These are phyloP conservation scores for Logfia minima DNA, from an alignment of 129 eudicot species.

Conservation along the genomic window DNA sequence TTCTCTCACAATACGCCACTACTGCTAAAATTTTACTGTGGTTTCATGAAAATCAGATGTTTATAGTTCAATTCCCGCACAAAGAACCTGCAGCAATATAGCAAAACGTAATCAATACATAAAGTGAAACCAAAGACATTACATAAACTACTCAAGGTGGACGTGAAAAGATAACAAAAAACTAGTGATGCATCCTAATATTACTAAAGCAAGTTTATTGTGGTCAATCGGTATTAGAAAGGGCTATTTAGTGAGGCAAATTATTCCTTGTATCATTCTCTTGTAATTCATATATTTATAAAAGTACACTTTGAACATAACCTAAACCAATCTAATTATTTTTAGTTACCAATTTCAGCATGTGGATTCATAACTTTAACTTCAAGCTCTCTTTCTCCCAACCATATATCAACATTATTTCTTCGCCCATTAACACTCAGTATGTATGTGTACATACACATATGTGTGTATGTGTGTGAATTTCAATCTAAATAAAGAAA, in stretches of 20 bases:
- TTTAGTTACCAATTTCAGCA: neutral
- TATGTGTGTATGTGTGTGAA: too few relatives aligned
- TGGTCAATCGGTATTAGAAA: too few relatives aligned
- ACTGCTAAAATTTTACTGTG: constrained; percentile 15
- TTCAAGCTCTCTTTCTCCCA: too few relatives aligned
- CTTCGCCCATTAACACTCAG: too few relatives aligned
- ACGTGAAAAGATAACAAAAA: neutral
- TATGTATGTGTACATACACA: too few relatives aligned
- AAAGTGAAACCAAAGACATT: constrained; percentile 6
- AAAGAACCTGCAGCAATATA: constrained; percentile 24
- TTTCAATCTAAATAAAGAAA: too few relatives aligned
- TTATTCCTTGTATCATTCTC: too few relatives aligned
- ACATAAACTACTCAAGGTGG: neutral
- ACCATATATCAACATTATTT: too few relatives aligned
- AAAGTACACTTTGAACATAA: neutral
- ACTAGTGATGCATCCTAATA: neutral
- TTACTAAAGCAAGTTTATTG: neutral
- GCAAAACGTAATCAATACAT: constrained; percentile 25
- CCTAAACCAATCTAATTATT: neutral
- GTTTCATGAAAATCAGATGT: constrained; percentile 16
- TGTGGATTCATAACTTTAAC: neutral
- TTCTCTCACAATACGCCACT: constrained; percentile 17
- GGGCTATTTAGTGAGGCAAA: too few relatives aligned
- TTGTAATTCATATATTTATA: neutral
- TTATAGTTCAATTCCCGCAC: constrained; percentile 25